Conservation (phyloP, 352 stramenopile species). For the Elongisporangium prolatum region DNA sequence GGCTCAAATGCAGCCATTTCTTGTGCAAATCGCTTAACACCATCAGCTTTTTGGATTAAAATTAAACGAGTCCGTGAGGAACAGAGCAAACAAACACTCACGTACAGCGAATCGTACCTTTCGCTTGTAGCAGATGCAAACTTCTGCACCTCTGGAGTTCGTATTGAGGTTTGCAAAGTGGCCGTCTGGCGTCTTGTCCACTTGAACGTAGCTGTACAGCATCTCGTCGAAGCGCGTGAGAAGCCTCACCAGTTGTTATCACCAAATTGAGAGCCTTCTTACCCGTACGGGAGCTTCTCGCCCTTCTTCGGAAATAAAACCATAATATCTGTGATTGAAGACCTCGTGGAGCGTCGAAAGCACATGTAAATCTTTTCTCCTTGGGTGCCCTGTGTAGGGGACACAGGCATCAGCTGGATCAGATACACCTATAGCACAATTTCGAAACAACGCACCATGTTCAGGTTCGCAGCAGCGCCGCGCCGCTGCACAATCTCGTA, state of each 20-base stretch:
- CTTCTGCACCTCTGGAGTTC: slow-evolving; percentile 67
- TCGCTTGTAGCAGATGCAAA: slow-evolving; percentile 82
- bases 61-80: not conserved
- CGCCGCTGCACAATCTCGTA: slow-evolving; percentile 71
- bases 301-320: slow-evolving; percentile 80
- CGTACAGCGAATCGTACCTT: slow-evolving; percentile 28
- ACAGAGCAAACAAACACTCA: not conserved
- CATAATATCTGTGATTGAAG: slow-evolving; percentile 58
- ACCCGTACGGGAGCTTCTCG: slow-evolving; percentile 82
- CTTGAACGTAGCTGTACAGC: slow-evolving; percentile 55
- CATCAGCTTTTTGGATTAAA: not conserved
- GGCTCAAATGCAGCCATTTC: slow-evolving; percentile 29
- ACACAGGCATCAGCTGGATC: not conserved
- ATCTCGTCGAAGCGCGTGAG: not conserved
- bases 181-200: slow-evolving; percentile 67
- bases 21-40: slow-evolving; percentile 30
- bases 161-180: slow-evolving; percentile 70
- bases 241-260: not conserved
- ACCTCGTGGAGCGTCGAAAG: slow-evolving; percentile 60
- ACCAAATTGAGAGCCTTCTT: slow-evolving; percentile 3
- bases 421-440: too few species aligned
- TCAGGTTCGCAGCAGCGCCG: slow-evolving; percentile 62
- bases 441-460: slow-evolving; percentile 38
- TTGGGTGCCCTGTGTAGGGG: slow-evolving; percentile 53
- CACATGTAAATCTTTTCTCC: slow-evolving; percentile 79